phyloP scores from a whole-genome alignment of 176 grass and related monocot species.

The Microstegium vimineum region DNA sequence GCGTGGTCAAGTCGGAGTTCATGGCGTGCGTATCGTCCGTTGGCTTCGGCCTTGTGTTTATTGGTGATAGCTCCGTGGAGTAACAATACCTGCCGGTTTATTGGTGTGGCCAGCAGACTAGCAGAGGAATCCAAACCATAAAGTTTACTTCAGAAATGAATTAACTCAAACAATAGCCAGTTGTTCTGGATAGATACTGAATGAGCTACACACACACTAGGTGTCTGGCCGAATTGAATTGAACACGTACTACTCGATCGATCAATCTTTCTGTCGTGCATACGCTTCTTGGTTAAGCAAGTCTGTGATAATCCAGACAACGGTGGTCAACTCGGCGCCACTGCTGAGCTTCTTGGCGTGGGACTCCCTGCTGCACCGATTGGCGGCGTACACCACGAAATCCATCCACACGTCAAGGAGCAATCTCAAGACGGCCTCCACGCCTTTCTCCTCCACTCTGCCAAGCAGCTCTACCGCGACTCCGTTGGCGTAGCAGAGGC shows the following conservation, averaged over 20 bases:
- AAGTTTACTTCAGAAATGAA: too few species aligned
- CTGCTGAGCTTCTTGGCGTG: constrained; percentile 13
- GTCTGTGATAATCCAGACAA: constrained; percentile 16
- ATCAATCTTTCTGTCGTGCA: neutral
- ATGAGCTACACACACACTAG: too few species aligned
- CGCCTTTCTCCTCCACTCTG: neutral
- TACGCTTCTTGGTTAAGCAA: constrained; percentile 15
- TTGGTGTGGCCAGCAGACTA: too few species aligned
- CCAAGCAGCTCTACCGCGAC: neutral
- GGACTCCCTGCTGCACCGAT: constrained; percentile 10
- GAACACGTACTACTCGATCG: too few species aligned
- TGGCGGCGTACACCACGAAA: neutral
- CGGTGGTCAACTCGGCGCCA: neutral
- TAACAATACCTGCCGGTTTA: too few species aligned
- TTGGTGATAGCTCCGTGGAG: too few species aligned
- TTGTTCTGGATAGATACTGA: too few species aligned
- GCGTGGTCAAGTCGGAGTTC: too few species aligned
- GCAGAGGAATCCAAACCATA: too few species aligned
- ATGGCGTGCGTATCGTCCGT: too few species aligned
- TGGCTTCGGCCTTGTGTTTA: too few species aligned
- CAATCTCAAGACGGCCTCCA: neutral
- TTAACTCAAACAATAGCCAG: too few species aligned
- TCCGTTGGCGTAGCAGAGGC: neutral
- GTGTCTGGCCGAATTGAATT: neutral
- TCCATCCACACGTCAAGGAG: neutral